phyloP scores from a whole-genome alignment of 257 asterid genomes.

The Leonotis leonurus region DNA sequence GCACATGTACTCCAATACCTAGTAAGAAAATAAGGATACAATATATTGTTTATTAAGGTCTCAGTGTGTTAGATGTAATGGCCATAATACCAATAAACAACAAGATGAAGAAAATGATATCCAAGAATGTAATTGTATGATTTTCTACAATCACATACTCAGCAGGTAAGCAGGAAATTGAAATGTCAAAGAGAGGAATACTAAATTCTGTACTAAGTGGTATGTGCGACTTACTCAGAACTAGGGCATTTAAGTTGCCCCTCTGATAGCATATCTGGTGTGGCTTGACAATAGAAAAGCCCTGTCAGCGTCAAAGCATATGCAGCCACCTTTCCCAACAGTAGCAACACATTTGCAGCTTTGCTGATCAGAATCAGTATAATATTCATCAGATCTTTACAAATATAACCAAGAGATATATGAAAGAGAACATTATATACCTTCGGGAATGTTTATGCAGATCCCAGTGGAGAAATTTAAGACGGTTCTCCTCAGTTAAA shows the following conservation, averaged over 20 bases:
- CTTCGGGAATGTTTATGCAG: conserved; percentile 90
- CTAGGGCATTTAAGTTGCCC: conserved; percentile 46
- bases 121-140: not conserved
- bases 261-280: conserved; percentile 41
- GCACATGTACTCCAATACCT: conserved; percentile 2
- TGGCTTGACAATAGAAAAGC: conserved; percentile 72
- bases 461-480: conserved; percentile 95
- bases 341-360: conserved; percentile 71
- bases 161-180: conserved; percentile 6
- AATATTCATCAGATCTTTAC: conserved; percentile 15
- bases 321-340: conserved; percentile 85
- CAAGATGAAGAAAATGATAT: conserved; percentile 6
- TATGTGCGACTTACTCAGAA: conserved; percentile 50
- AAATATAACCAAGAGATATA: conserved; percentile 12
- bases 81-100: conserved; percentile 10
- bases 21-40: conserved; percentile 3
- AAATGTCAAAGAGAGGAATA: conserved; percentile 8
- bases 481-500: conserved; percentile 72
- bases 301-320: conserved; percentile 88
- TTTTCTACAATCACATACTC: not conserved
- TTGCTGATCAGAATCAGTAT: conserved; percentile 47
- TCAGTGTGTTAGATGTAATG: not conserved
- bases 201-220: conserved; percentile 1
- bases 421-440: conserved; percentile 30
- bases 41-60: not conserved